A percentile compares a stretch with the other conserved stretches of the same genome.
Evolutionary conservation across 768 basidiomycete species (phyloP).

Genomic region (Auriscalpium microsporum): DNA sequence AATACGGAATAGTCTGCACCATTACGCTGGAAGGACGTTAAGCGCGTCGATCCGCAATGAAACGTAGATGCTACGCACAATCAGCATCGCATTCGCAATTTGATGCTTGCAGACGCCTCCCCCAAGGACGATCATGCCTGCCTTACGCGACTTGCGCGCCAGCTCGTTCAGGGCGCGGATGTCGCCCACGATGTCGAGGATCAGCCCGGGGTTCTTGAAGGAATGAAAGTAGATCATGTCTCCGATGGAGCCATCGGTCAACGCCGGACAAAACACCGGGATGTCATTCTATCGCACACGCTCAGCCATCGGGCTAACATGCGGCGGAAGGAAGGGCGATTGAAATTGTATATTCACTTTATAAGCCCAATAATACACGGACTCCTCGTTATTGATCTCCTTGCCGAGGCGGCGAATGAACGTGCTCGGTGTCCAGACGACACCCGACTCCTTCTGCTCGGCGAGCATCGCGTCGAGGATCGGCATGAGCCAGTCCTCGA

Average conservation of each 20-base stretch:
- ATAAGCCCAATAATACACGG: slow-evolving; percentile 98
- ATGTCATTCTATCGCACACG: slow-evolving; percentile 75
- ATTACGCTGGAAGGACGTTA: slow-evolving; percentile 57
- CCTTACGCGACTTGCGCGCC: slow-evolving; percentile 78
- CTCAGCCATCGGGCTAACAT: slow-evolving; percentile 7
- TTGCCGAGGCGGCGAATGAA: slow-evolving; percentile 92
- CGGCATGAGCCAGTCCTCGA: slow-evolving; percentile 98
- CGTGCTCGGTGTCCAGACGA: slow-evolving; percentile 86
- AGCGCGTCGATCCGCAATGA: slow-evolving; percentile 7
- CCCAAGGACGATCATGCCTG: slow-evolving; percentile 97
- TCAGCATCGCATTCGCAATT: slow-evolving; percentile 99
- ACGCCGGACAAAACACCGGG: slow-evolving; percentile 95
- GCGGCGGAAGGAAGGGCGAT: slow-evolving; percentile 10
- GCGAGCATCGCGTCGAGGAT: slow-evolving; percentile 84
- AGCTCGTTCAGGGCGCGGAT: slow-evolving; percentile 89
- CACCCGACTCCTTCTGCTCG: slow-evolving; percentile 68
- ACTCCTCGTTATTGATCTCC: slow-evolving; percentile 95
- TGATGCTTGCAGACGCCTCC: slow-evolving; percentile 99
- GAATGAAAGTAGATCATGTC: slow-evolving; percentile 99
- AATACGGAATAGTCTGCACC: slow-evolving; percentile 97
- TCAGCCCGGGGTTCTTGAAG: slow-evolving; percentile 75
- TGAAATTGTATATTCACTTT: slow-evolving; percentile 56
- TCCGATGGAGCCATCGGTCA: slow-evolving; percentile 96
- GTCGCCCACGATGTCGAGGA: slow-evolving; percentile 91
- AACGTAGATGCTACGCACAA: slow-evolving; percentile 50